Percentiles rank a stretch among this genome's conserved stretches.
These are phyloP conservation scores for Ophiocytium majus DNA, from an alignment of 352 stramenopile species.

Conservation along the genomic window DNA sequence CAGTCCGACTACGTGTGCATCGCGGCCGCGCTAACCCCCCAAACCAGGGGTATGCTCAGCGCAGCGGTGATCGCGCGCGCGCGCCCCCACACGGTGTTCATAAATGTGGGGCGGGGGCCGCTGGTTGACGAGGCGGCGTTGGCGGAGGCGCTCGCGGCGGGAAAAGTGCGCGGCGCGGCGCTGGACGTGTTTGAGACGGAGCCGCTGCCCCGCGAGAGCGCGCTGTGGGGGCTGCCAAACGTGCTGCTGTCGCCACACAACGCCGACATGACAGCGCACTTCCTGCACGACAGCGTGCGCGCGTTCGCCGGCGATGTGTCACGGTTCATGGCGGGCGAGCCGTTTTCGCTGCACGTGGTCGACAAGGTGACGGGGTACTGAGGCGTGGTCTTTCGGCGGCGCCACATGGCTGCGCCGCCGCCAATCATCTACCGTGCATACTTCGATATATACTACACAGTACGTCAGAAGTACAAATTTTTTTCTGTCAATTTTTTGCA, in stretches of 20 bases:
- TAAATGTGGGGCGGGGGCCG: constrained; percentile 71
- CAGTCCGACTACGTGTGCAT: constrained; percentile 72
- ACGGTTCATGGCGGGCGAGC: constrained; percentile 47
- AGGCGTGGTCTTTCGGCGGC: neutral
- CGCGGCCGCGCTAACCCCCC: constrained; percentile 64
- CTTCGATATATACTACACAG: too few species aligned
- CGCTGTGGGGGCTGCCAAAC: constrained; percentile 70
- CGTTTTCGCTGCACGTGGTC: constrained; percentile 45
- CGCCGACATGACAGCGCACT: constrained; percentile 69
- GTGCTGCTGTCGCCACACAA: constrained; percentile 73
- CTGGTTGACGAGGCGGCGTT: constrained; percentile 71
- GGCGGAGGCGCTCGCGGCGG: constrained; percentile 53
- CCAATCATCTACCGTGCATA: too few species aligned
- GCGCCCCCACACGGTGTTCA: constrained; percentile 64
- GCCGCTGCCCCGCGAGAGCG: constrained; percentile 64
- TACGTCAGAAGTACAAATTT: too few species aligned
- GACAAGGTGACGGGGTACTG: constrained; percentile 59
- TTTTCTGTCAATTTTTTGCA: too few species aligned
- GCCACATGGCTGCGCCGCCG: too few species aligned
- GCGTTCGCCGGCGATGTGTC: constrained; percentile 65
- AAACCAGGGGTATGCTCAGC: constrained; percentile 66
- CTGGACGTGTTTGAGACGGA: constrained; percentile 71
- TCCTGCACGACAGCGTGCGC: constrained; percentile 66
- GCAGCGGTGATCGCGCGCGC: constrained; percentile 60
- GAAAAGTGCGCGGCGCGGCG: constrained; percentile 60